Percentiles rank a stretch among this genome's conserved stretches.
Conservation (phyloP, 78 protist species). For the Dictyostelium firmibasis region DNA sequence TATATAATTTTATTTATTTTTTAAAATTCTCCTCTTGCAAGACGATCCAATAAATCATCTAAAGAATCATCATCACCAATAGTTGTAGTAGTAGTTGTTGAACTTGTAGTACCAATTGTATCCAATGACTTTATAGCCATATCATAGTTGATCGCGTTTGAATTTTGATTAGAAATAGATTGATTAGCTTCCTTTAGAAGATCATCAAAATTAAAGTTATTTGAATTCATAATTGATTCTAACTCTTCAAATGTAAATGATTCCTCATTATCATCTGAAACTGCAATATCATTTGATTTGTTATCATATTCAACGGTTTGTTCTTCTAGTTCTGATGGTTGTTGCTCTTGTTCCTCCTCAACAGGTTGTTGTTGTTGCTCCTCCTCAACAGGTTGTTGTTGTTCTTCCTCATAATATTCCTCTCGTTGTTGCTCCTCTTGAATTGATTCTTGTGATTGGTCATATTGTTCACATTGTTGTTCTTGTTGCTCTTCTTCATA, state of each 20-base stretch:
- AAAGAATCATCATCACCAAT: neutral
- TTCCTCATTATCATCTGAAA: neutral
- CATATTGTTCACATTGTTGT: constrained; percentile 17
- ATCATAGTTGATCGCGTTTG: neutral
- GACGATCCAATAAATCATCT: constrained; percentile 34
- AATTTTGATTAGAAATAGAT: neutral
- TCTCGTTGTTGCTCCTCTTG: constrained; percentile 8
- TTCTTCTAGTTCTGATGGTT: neutral
- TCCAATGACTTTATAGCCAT: constrained; percentile 4
- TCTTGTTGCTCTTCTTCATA: neutral
- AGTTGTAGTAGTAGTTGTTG: neutral
- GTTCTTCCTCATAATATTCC: neutral
- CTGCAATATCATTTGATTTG: neutral
- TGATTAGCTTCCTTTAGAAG: constrained; percentile 6
- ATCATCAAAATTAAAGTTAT: constrained; percentile 54
- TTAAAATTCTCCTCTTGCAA: constrained; percentile 61
- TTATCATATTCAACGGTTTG: neutral
- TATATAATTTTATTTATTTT: neutral
- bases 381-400: neutral
- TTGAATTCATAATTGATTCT: constrained; percentile 39
- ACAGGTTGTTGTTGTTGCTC: neutral
- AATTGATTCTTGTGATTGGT: neutral
- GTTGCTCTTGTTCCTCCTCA: constrained; percentile 3
- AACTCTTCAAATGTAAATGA: constrained; percentile 54
- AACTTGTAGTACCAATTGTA: neutral